These are phyloP conservation scores for Cymbidium sinense DNA, from an alignment of 106 monocot species.

Conservation along the genomic window DNA sequence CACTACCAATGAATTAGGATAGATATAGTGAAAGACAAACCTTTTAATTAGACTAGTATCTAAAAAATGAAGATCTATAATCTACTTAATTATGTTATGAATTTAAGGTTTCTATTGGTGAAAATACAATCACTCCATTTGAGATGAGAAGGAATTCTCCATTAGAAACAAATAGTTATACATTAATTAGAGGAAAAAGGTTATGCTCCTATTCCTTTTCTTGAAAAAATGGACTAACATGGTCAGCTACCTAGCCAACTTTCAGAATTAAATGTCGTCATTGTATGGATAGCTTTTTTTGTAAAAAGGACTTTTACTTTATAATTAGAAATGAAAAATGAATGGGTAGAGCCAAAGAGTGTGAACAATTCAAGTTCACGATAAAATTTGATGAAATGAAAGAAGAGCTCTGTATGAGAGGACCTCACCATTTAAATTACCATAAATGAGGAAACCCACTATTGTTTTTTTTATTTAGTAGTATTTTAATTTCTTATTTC, in stretches of 20 bases:
- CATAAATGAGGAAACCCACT: no score
- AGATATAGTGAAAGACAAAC: background rate
- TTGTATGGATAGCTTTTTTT: slow-evolving; percentile 11
- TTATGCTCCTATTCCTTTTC: background rate
- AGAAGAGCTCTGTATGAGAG: no score
- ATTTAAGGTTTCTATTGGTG: background rate
- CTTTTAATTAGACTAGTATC: no score
- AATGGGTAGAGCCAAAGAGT: no score
- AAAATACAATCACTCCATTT: slow-evolving; percentile 1
- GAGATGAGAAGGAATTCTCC: background rate
- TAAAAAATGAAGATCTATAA: no score
- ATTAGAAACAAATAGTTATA: slow-evolving; percentile 10
- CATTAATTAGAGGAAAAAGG: background rate
- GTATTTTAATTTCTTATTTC: no score
- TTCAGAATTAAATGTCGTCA: slow-evolving; percentile 11
- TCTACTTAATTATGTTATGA: background rate
- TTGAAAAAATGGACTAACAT: slow-evolving; percentile 16
- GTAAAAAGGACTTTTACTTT: background rate
- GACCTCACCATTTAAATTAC: no score
- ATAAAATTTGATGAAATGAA: no score
- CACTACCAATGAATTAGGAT: no score
- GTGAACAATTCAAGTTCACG: no score
- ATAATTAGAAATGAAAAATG: no score
- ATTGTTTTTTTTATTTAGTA: no score
- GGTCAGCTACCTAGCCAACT: slow-evolving; percentile 12